Percentiles rank a stretch among this genome's conserved stretches.
Evolutionary conservation across 73 alveolate species (phyloP).

Genomic region (Paramecium sexaurelia): DNA sequence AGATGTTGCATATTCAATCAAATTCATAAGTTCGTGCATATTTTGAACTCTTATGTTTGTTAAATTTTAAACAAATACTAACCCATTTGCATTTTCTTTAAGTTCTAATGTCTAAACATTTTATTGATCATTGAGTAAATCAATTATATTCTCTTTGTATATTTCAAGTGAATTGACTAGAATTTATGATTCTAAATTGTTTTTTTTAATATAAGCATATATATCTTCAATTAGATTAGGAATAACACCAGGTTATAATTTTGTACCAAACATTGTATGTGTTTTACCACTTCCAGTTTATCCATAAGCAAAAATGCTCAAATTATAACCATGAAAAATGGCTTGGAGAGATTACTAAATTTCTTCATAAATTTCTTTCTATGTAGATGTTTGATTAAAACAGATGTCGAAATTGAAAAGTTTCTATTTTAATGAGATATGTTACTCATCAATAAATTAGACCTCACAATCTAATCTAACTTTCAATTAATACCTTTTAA

Average conservation of each 20-base stretch:
- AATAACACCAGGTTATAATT: conserved; percentile 90
- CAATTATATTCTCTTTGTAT: conserved; percentile 57
- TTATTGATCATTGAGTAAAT: conserved; percentile 30
- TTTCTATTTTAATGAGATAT: conserved; percentile 58
- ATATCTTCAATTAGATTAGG: conserved; percentile 92
- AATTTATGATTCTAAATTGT: background rate
- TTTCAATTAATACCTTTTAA: background rate
- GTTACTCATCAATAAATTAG: conserved; percentile 67
- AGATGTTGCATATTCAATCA: conserved; percentile 72
- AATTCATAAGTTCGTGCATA: conserved; percentile 67
- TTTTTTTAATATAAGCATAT: conserved; percentile 53
- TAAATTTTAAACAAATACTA: conserved; percentile 33
- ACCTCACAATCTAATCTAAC: background rate
- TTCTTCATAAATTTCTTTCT: conserved; percentile 52
- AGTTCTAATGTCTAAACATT: background rate
- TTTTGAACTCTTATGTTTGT: conserved; percentile 45
- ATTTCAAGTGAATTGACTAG: conserved; percentile 18
- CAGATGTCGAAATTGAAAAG: conserved; percentile 45
- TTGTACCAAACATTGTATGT: conserved; percentile 94
- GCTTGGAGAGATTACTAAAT: conserved; percentile 60
- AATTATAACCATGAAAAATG: conserved; percentile 98
- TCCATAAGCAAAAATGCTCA: conserved; percentile 98
- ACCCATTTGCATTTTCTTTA: conserved; percentile 47
- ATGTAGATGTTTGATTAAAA: conserved; percentile 17
- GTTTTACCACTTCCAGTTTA: conserved; percentile 99